Percentiles rank a stretch among this genome's conserved stretches.
phyloP scores from a whole-genome alignment of 768 basidiomycete genomes.

The Mycena capillaripes region DNA sequence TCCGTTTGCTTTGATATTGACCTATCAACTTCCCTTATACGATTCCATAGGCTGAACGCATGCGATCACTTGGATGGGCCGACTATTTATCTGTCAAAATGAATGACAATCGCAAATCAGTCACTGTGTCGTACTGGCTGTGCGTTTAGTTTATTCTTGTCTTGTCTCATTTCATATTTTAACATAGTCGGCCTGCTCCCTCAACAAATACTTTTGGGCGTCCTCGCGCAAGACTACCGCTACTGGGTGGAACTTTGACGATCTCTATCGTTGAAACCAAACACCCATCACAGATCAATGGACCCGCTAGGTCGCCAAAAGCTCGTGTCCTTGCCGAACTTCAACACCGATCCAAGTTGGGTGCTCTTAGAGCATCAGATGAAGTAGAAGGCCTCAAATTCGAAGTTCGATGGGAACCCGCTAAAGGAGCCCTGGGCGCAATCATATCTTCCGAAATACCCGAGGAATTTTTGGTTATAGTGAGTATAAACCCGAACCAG shows the following conservation, averaged over 20 bases:
- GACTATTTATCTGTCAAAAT: conserved; percentile 82
- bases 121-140: conserved; percentile 92
- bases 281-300: conserved; percentile 48
- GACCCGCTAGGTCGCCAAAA: conserved; percentile 67
- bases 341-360: conserved; percentile 75
- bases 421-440: conserved; percentile 75
- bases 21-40: conserved; percentile 31
- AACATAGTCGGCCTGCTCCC: conserved; percentile 40
- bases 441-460: conserved; percentile 62
- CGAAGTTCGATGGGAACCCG: conserved; percentile 84
- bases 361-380: conserved; percentile 72
- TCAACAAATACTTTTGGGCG: conserved; percentile 44
- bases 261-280: conserved; percentile 76
- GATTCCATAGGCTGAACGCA: conserved; percentile 71
- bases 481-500: conserved; percentile 57
- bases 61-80: conserved; percentile 90
- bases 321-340: conserved; percentile 71
- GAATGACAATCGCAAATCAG: conserved; percentile 73
- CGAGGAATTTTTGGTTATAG: conserved; percentile 64
- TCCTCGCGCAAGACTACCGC: conserved; percentile 63
- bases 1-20: conserved; percentile 37
- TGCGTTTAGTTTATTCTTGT: conserved; percentile 50
- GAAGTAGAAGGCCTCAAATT: conserved; percentile 80
- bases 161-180: neutral
- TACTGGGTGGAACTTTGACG: conserved; percentile 79